Evolutionary conservation across 345 rosid genomes (phyloP).

Genomic region (Eucalyptus tenuipes): DNA sequence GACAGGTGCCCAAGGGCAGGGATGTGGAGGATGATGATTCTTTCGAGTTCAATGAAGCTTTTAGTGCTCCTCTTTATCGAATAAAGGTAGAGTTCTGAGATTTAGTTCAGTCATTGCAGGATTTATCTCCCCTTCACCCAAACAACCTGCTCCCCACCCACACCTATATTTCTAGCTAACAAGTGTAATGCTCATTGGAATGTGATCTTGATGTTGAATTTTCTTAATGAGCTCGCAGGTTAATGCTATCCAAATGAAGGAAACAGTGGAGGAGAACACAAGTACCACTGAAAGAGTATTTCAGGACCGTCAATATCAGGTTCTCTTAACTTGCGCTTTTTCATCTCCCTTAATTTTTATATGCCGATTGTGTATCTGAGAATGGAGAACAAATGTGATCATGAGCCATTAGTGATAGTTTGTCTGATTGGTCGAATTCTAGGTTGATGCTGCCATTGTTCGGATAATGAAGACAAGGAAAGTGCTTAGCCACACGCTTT

Average conservation of each 20-base stretch:
- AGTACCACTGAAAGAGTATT: conserved; percentile 97
- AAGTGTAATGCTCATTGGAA: neutral
- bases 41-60: conserved; percentile 70
- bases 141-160: neutral
- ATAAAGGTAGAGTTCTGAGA: conserved; percentile 42
- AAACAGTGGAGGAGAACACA: conserved; percentile 96
- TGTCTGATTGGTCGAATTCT: neutral
- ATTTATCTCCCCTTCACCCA: neutral
- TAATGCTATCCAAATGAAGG: conserved; percentile 99
- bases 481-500: conserved; percentile 91
- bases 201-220: neutral
- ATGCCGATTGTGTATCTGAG: neutral
- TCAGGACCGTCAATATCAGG: conserved; percentile 99
- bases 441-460: conserved; percentile 99
- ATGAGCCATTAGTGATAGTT: neutral
- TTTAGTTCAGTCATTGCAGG: neutral
- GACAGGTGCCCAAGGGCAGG: conserved; percentile 85
- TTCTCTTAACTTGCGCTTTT: neutral
- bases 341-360: neutral
- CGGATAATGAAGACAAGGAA: conserved; percentile 98
- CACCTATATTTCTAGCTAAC: neutral
- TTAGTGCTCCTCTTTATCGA: conserved; percentile 76
- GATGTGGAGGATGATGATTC: conserved; percentile 90
- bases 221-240: conserved; percentile 36
- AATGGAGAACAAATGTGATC: neutral